Base-by-base conservation (phyloP, 371 early-diverging fungal species). In the Apophysomyces ossiformis region DNA sequence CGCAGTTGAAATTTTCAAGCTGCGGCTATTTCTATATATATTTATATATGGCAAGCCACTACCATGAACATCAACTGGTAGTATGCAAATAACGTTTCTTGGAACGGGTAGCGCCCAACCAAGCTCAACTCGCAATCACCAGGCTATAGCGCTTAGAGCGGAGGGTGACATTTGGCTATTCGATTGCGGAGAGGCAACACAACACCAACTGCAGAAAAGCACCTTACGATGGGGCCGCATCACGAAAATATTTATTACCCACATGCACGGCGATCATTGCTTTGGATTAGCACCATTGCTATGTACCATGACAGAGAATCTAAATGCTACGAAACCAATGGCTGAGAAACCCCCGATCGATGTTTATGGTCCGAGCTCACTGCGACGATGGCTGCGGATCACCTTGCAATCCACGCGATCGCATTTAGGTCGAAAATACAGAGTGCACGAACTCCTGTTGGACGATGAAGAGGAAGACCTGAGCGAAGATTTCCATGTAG, bases 161-260 rank as follows among this genome's bases (percentile, higher is more conserved):
- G 74, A 82, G 59, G 84, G 86, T 11, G 83, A 84, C 16, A 72
- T 83, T 46, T 85, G 85, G 81, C 65, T 93, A 37, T 82, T 93
- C 65, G 93, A 93, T 67, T 89, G 89, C 65, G 93, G 93, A 39
- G 93, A 93, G 74, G 92, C 87, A 46, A 89, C 91, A 0, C 83
- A 88, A 43, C 84, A 87, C 67, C 93, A 91, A 57, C 65, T 89
- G 15, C 79, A 85, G 65, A 78, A 79, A 59, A 79, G 79, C 39
- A 60, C 68, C 12, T 39, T 83, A 13, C 77, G 72, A 38, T 79
- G 78, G 71, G 71, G 84, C 6, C 74, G 76, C 16, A 72, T 88
- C 41, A 75, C 70, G 5, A 74, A 75, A 32, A 63, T 89, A 7
- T 87, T 89, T 45, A 80, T 89, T 37, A 87, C 87, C 0, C 89